Evolutionary conservation across 345 rosid species (phyloP).

Genomic region (Boechera stricta): DNA sequence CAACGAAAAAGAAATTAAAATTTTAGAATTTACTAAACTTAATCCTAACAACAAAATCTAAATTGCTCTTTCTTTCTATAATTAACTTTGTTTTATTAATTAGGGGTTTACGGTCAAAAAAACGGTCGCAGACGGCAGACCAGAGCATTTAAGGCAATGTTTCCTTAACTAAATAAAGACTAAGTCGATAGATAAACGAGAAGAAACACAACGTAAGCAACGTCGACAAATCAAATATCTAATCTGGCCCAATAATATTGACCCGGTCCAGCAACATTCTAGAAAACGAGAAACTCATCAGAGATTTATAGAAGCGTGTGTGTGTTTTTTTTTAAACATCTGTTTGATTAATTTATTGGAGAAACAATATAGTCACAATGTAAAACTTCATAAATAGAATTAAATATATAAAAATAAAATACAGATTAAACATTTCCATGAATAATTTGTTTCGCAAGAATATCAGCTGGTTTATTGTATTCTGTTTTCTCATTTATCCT

Average conservation of each 20-base stretch:
- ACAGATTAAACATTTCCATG: no score
- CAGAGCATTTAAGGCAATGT: constrained; percentile 10
- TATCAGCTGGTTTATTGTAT: no score
- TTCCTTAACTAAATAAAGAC: constrained; percentile 7
- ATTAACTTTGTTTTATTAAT: background rate
- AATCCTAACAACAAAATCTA: no score
- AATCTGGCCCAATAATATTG: constrained; percentile 25
- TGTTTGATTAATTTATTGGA: no score
- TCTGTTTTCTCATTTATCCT: no score
- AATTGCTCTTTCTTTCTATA: background rate
- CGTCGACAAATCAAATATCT: background rate
- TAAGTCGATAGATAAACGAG: background rate
- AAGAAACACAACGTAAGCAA: background rate
- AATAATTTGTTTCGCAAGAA: no score
- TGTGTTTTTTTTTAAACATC: no score
- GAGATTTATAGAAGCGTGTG: background rate
- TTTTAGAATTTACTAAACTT: no score
- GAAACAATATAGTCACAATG: no score
- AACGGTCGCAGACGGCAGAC: constrained; percentile 21
- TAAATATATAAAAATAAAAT: no score
- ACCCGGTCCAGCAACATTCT: constrained; percentile 34
- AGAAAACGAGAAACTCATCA: constrained; percentile 5
- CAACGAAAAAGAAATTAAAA: no score
- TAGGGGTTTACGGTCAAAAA: constrained; percentile 17
- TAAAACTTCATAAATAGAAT: no score